Base-by-base conservation (phyloP, 805 yeast genomes). In the Candida argentea region DNA sequence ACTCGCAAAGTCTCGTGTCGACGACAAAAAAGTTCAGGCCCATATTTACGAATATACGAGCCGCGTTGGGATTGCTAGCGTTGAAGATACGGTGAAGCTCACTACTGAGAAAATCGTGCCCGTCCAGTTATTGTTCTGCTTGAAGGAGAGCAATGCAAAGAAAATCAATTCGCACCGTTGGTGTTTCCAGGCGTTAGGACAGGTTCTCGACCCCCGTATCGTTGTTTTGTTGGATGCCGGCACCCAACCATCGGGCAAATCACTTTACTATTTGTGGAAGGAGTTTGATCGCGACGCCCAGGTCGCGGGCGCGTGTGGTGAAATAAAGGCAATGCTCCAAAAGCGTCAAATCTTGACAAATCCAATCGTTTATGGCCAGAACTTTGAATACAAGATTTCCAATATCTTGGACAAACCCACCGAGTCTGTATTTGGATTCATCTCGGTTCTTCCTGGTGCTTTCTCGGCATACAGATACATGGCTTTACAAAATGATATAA, bases 271-370 rank as follows among this genome's bases (percentile, higher is more conserved):
- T 36, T 57, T 74, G 29, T 74, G 82, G 82, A 68, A 70, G 38
- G 77, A 73, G 27, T 75, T 74, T 37, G 70, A 73, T 46, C 55
- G 60, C 33, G 71, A 75, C 42, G 62, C 65, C 6, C 63, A 63
- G 32, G 75, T 75, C 16, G 82, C 81, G 4, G 82, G 82, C 15
- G 80, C 81, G 4, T 73, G 80, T 53, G 82, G 82, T n/a, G 82
- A 74, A 41, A 73, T 74, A 42, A 74, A 70, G 32, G 78, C 79
- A 3, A 61, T 70, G 46, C 54, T 74, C 48, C 60, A 60, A 21
- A 55, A 57, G 29, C 44, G 63, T 12, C 66, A 61, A 42, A 61
- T 67, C 37, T 41, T 71, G 34, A 56, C 72, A 22, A 74, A 75
- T 43, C 80, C 81, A 9, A 50, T 74, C 20, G 78, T 75, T 11